Evolutionary conservation across 2,329 filamentous ascomycete genomes (phyloP), one percentile per base, ranked within the genome.

Genomic region (Cryphonectria naterciae): DNA sequence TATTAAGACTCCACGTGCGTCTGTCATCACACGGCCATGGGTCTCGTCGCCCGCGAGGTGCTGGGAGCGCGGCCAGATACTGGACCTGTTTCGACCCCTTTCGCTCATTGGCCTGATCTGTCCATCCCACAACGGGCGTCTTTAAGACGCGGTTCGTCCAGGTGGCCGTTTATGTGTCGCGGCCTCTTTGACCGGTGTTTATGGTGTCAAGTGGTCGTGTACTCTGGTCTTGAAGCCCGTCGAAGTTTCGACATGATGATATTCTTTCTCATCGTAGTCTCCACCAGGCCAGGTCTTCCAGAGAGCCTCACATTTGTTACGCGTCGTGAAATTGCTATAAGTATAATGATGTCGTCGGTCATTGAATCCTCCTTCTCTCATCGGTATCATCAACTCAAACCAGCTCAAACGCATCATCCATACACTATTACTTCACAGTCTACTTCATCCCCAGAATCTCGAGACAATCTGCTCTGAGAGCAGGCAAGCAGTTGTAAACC

Each of bases 221-320:
- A 17, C 32, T 61, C 32, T 39, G 58, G 56, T 22, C 25, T 35
- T 17, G 54, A 3, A 58, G 54, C 54, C 25, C 13, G 28, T 6
- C 6, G 15, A 58, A 32, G 54, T 58, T 58, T 58, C 54, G 54
- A 58, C 54, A 8, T 28, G 54, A 58, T 58, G 54, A 58, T 58
- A 35, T n/a, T 49, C 46, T n/a, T 49, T 35, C 54, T 58, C 25
- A 58, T 58, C 54, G 54, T 58, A 58, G 54, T 28, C 54, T 19
- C 28, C 25, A 32, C 28, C 28, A 35, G 54, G 54, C 28, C 54
- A 19, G 54, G 28, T 19, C 4, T 35, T 32, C 15, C 4, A 15
- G 17, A 61, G 58, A 61, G 58, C 35, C 58, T 61, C 58, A 39
- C 19, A 39, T 61, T 10, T 13, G n/a, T 39, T 61, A 39, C 58